Conservation (phyloP, 495 filamentous ascomycete genomes). For the Apiosordaria backusii region DNA sequence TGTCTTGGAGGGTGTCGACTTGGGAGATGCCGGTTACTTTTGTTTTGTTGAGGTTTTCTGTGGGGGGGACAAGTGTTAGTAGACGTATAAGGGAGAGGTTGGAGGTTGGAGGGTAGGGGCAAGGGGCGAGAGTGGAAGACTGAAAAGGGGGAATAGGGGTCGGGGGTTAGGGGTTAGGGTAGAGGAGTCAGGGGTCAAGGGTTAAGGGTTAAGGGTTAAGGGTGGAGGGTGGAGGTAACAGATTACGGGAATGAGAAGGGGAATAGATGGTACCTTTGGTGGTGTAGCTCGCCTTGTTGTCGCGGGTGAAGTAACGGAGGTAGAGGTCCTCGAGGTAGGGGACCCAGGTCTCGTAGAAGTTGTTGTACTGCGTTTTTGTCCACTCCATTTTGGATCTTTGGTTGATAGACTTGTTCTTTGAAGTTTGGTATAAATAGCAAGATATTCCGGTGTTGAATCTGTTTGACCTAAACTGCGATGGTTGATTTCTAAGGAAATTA, state of each 20-base stretch:
- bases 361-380: constrained; percentile 56
- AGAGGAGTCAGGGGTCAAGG: too few species aligned
- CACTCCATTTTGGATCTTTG: constrained; percentile 45
- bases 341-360: constrained; percentile 68
- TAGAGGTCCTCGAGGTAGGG: constrained; percentile 73
- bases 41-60: constrained; percentile 61
- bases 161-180: too few species aligned
- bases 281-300: constrained; percentile 67
- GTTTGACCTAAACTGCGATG: too few species aligned
- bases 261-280: constrained; percentile 48
- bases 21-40: constrained; percentile 62
- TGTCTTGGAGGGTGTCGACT: constrained; percentile 62
- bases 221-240: too few species aligned
- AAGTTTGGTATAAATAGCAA: too few species aligned
- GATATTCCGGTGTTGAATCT: too few species aligned
- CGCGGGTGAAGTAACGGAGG: constrained; percentile 64
- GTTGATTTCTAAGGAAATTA: too few species aligned
- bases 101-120: too few species aligned
- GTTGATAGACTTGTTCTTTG: too few species aligned
- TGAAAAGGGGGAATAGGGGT: too few species aligned
- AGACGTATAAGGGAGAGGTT: background rate
- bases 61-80: background rate
- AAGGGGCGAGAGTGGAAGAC: background rate
- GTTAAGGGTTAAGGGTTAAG: too few species aligned
- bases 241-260: constrained; percentile 3